These are phyloP conservation scores for Barbarea vulgaris DNA, from an alignment of 345 rosid genomes.

Conservation along the genomic window DNA sequence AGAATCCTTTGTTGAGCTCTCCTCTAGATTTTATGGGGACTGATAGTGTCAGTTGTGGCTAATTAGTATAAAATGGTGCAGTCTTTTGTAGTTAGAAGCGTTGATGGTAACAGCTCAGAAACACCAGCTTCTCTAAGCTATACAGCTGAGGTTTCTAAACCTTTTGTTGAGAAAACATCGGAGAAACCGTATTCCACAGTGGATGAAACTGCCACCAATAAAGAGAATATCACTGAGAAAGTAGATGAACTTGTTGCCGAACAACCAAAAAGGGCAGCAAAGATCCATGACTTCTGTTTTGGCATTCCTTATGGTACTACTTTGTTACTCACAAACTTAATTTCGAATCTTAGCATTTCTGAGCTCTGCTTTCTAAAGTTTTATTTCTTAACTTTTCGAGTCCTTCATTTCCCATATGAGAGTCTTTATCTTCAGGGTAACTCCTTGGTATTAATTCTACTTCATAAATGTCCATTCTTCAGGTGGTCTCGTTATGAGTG, in stretches of 20 bases:
- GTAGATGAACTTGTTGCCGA: constrained; percentile 44
- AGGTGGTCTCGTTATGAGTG: constrained; percentile 75
- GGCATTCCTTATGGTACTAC: constrained; percentile 86
- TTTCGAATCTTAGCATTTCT: not conserved
- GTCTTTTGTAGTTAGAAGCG: constrained; percentile 55
- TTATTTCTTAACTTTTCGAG: not conserved
- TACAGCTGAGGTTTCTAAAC: constrained; percentile 52
- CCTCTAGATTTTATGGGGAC: not conserved
- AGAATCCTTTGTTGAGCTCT: not conserved
- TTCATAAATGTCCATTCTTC: constrained; percentile 5
- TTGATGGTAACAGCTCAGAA: constrained; percentile 48
- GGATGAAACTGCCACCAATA: constrained; percentile 37
- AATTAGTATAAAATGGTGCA: constrained; percentile 32
- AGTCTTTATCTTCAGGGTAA: not conserved
- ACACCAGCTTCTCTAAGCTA: constrained; percentile 43
- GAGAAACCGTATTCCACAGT: constrained; percentile 26
- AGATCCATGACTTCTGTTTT: constrained; percentile 90
- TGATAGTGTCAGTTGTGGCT: constrained; percentile 11
- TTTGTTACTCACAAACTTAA: not conserved
- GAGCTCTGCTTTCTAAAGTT: not conserved
- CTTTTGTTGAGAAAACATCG: constrained; percentile 44
- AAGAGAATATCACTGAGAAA: constrained; percentile 28
- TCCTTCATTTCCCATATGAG: not conserved
- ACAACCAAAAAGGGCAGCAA: constrained; percentile 55
- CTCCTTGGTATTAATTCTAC: not conserved